These are phyloP conservation scores for Yamadazyma olivae DNA, from an alignment of 805 yeast species.

Conservation along the genomic window DNA sequence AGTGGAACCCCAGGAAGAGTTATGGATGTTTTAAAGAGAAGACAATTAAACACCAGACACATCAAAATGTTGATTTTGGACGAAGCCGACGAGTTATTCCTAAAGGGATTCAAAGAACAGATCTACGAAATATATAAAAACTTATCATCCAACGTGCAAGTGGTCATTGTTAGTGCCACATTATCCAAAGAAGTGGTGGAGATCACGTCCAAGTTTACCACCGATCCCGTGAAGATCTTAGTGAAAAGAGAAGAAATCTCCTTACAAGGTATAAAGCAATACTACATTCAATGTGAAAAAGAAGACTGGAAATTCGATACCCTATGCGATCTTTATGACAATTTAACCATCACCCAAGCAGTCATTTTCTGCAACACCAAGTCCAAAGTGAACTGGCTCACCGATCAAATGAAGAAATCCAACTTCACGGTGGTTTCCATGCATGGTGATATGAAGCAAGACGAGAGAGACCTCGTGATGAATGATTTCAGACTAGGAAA, in stretches of 20 bases:
- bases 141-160: slow-evolving; percentile 84
- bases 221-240: slow-evolving; percentile 88
- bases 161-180: slow-evolving; percentile 93
- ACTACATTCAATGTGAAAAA: slow-evolving; percentile 82
- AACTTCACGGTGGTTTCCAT: slow-evolving; percentile 92
- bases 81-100: slow-evolving; percentile 94
- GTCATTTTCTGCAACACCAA: slow-evolving; percentile 98
- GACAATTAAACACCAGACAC: slow-evolving; percentile 67
- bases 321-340: slow-evolving; percentile 90
- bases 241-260: slow-evolving; percentile 94
- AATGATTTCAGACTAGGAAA: slow-evolving; percentile 91
- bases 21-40: slow-evolving; percentile 83
- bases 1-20: slow-evolving; percentile 99
- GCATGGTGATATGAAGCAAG: slow-evolving; percentile 97
- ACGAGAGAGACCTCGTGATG: slow-evolving; percentile 93
- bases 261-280: slow-evolving; percentile 92
- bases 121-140: slow-evolving; percentile 86
- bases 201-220: slow-evolving; percentile 88
- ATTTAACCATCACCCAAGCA: slow-evolving; percentile 93
- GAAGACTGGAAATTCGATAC: slow-evolving; percentile 96
- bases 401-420: slow-evolving; percentile 71
- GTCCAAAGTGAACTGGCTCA: slow-evolving; percentile 88
- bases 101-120: slow-evolving; percentile 93
- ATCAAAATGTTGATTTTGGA: slow-evolving; percentile 88
- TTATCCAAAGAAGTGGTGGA: slow-evolving; percentile 88